phyloP scores from a whole-genome alignment of 805 yeast genomes.

The Grigorovia jiainica region DNA sequence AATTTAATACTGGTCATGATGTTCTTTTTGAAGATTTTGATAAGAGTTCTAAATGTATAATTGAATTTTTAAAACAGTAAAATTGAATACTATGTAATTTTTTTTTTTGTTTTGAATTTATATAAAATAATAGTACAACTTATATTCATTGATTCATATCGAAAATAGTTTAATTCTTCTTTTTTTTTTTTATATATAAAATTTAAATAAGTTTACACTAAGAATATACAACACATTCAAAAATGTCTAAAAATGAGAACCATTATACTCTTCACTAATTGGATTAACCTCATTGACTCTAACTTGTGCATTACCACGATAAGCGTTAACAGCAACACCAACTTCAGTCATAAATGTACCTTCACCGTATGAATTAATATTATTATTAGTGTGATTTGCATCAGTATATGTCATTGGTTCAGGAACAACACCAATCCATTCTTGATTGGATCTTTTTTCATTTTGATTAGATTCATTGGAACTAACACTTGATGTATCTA shows the following conservation, averaged over 20 bases:
- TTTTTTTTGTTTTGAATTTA: not conserved
- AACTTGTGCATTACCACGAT: slow-evolving; percentile 7
- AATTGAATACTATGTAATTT: not conserved
- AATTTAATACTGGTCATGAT: slow-evolving; percentile 26
- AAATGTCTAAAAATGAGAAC: not conserved
- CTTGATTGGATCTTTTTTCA: slow-evolving; percentile 7
- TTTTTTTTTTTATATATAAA: not conserved
- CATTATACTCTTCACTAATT: not conserved
- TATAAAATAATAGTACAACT: too few species aligned
- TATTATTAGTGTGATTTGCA: not conserved
- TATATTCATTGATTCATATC: too few species aligned
- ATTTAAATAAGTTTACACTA: slow-evolving; percentile 1
- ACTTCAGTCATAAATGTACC: slow-evolving; percentile 1
- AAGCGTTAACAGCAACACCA: slow-evolving; percentile 9
- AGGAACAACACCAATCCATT: slow-evolving; percentile 24
- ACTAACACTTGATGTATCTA: slow-evolving; percentile 5
- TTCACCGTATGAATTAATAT: not conserved
- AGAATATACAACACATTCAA: not conserved
- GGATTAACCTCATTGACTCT: slow-evolving; percentile 48
- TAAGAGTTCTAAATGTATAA: slow-evolving; percentile 10
- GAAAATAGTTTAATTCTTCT: too few species aligned
- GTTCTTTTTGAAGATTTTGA: slow-evolving; percentile 22
- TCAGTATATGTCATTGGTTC: not conserved
- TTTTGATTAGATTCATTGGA: slow-evolving; percentile 1
- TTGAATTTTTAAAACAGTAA: slow-evolving; percentile 11